Conservation (phyloP, 192 early-diverging fungal genomes). For the Coemansia sp. region DNA sequence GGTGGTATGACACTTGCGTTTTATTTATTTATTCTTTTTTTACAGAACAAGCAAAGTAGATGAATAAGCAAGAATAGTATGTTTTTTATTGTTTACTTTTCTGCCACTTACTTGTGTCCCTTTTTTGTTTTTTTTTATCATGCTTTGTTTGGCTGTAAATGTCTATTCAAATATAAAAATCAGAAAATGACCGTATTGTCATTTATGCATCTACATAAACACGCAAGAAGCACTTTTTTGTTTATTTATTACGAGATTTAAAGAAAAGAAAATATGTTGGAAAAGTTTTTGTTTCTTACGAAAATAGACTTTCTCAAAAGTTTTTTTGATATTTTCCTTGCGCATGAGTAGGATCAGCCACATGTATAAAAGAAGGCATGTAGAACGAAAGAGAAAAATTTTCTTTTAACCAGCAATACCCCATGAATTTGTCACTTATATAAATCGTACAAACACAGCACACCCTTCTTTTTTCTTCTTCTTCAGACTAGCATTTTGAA, state of each 20-base stretch:
- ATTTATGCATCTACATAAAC: background rate
- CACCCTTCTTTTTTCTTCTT: background rate
- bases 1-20: no score
- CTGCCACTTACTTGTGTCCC: no score
- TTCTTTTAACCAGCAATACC: no score
- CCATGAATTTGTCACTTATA: background rate
- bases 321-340: background rate
- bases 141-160: background rate
- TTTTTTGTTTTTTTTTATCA: background rate
- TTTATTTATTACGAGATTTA: background rate
- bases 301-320: background rate
- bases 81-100: no score
- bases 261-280: background rate
- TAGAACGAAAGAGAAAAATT: background rate
- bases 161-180: constrained; percentile 3
- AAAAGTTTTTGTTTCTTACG: background rate
- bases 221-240: no score
- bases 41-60: no score
- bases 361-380: background rate
- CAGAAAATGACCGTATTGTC: constrained; percentile 7
- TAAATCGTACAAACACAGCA: background rate
- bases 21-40: no score
- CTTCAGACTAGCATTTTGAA: background rate
- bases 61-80: no score
- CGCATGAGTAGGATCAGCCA: background rate